Evolutionary conservation across 176 grass and related monocot genomes (phyloP).

Genomic region (Neostapfia colusana): DNA sequence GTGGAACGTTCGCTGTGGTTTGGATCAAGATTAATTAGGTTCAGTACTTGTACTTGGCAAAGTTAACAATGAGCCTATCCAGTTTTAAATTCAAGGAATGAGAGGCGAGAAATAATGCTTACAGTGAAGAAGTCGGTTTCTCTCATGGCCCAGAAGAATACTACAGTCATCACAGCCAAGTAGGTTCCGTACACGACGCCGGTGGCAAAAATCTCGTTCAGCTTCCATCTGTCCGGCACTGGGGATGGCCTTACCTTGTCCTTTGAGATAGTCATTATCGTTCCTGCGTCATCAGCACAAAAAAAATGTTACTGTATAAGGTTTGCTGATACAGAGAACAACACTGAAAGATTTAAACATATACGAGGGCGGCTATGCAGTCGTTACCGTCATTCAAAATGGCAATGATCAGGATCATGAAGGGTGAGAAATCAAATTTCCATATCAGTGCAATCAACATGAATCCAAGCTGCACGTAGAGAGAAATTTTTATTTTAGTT

Average conservation of each 20-base stretch:
- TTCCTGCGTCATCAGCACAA: slow-evolving; percentile 42
- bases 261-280: slow-evolving; percentile 97
- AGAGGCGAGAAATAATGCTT: background rate
- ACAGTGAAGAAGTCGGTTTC: slow-evolving; percentile 86
- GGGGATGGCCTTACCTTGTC: slow-evolving; percentile 88
- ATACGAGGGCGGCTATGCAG: background rate
- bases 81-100: background rate
- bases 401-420: slow-evolving; percentile 94
- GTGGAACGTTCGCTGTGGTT: slow-evolving; percentile 57
- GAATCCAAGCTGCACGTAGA: slow-evolving; percentile 66
- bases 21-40: background rate
- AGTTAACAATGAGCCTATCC: no score
- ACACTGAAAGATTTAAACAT: background rate
- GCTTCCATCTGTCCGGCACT: slow-evolving; percentile 88
- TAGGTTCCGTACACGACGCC: slow-evolving; percentile 81
- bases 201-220: slow-evolving; percentile 83
- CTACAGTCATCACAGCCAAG: slow-evolving; percentile 76
- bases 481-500: background rate
- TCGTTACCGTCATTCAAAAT: slow-evolving; percentile 88
- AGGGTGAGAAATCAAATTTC: slow-evolving; percentile 97
- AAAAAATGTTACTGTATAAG: background rate
- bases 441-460: slow-evolving; percentile 88
- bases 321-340: background rate
- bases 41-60: background rate
- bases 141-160: slow-evolving; percentile 88